Conservation (phyloP, 371 early-diverging fungal genomes). For the Mortierella sp. region DNA sequence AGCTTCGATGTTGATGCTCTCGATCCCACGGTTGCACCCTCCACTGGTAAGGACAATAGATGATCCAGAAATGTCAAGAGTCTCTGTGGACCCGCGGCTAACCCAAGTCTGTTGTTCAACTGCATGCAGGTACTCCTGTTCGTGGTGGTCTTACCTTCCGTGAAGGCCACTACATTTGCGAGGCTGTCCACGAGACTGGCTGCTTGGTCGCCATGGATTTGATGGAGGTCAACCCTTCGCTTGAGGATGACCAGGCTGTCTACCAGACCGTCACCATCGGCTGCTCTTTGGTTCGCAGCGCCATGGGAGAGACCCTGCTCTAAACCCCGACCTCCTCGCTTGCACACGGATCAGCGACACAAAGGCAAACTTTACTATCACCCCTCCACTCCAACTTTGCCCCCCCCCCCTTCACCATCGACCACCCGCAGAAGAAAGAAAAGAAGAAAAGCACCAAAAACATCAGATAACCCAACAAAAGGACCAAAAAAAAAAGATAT, state of each 20-base stretch:
- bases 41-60: conserved; percentile 75
- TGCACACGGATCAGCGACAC: too few relatives aligned
- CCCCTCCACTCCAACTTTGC: not conserved
- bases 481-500: conserved; percentile 8
- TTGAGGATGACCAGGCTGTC: conserved; percentile 77
- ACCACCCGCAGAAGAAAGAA: conserved; percentile 11
- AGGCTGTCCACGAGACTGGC: conserved; percentile 90
- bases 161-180: conserved; percentile 92
- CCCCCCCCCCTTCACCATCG: not conserved
- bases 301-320: conserved; percentile 80
- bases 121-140: conserved; percentile 91
- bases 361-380: conserved; percentile 15
- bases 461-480: conserved; percentile 13
- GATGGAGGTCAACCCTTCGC: conserved; percentile 92
- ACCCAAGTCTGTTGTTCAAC: too few relatives aligned
- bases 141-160: conserved; percentile 94
- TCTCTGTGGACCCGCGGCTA: too few relatives aligned
- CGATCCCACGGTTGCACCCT: conserved; percentile 94
- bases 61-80: too few relatives aligned
- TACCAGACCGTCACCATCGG: conserved; percentile 90
- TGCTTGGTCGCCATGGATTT: conserved; percentile 92
- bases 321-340: conserved; percentile 25
- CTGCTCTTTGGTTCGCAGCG: conserved; percentile 84
- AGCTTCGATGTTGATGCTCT: conserved; percentile 97
- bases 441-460: conserved; percentile 26